Base-by-base conservation (phyloP, 73 alveolate species). In the Loxodes magnus region DNA sequence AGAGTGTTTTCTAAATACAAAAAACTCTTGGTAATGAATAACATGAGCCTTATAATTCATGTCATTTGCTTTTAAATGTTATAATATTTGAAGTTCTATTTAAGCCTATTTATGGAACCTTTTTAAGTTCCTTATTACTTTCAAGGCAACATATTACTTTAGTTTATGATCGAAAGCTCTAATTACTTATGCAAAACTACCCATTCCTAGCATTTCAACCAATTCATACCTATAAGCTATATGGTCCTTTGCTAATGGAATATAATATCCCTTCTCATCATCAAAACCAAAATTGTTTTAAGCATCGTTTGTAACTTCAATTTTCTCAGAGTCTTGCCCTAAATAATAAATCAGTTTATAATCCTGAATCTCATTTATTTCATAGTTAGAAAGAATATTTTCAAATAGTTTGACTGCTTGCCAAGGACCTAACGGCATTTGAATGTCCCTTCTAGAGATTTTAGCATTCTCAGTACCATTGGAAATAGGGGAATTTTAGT, bases 181-280 rank as follows among this genome's bases (percentile, higher is more conserved):
- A 1, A 87, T 53, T 3, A 90, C 99, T 56, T 88, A 88, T 9
- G 96, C 96, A 60, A 83, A 92, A 6, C 93, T 71, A 0, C 99
- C 99, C 44, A 68, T 51, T 2, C 99, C 99, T 9, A 92, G 77
- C 28, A 75, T 24, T 22, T 72, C 75, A 14, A 76, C 33, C 33
- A 92, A 69, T 64, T 92, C 99, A 74, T 88, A 92, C 65, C 96
- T 53, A 64, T 81, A 92, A 51, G 63, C 77, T 23, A 92, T 73
- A 60, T 92, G 97, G 46, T 88, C 95, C 42, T 86, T 88, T 30
- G 54, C 52, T 19, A 64, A 71, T 14, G 65, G 57, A n/a, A 61
- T 53, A 50, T 92, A 92, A 43, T 92, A 91, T n/a, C 97, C 96
- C 37, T 82, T 76, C 46, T 79, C 80, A 24, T 71, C 87, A 50